These are phyloP conservation scores for Ceratocystis papillata DNA, from an alignment of 2,329 filamentous ascomycete species.

Conservation along the genomic window DNA sequence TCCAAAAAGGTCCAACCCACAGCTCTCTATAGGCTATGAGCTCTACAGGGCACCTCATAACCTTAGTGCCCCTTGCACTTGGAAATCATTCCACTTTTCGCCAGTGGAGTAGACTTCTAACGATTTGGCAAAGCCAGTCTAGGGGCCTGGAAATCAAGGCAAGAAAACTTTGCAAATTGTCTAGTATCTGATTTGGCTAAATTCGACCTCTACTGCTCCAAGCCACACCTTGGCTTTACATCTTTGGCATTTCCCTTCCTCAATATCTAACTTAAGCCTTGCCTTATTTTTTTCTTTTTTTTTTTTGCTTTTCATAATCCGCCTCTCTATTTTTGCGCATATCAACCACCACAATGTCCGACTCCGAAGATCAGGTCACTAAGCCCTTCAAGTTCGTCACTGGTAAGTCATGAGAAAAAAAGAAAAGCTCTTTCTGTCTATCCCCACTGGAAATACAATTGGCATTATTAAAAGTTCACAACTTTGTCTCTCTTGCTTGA, in stretches of 20 bases:
- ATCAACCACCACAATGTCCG: conserved; percentile 64
- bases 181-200: conserved; percentile 36
- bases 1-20: not conserved
- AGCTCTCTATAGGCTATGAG: not conserved
- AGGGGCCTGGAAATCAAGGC: conserved; percentile 18
- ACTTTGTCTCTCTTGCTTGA: conserved; percentile 2
- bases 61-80: not conserved
- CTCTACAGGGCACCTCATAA: not conserved
- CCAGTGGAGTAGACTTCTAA: not conserved
- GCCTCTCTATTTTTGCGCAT: conserved; percentile 13
- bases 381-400: conserved; percentile 99
- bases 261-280: not conserved
- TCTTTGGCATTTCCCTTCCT: conserved; percentile 29
- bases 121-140: conserved; percentile 3
- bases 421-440: conserved; percentile 23
- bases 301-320: conserved; percentile 9
- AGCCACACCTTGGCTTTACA: conserved; percentile 32
- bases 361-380: conserved; percentile 69
- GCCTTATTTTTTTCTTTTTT: conserved; percentile 10
- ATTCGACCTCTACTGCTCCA: conserved; percentile 31
- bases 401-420: conserved; percentile 51
- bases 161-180: conserved; percentile 27
- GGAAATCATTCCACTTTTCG: conserved; percentile 1
- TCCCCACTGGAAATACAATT: not conserved
- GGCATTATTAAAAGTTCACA: no score